Evolutionary conservation across 768 basidiomycete species (phyloP).

Genomic region (Suillus occidentalis): DNA sequence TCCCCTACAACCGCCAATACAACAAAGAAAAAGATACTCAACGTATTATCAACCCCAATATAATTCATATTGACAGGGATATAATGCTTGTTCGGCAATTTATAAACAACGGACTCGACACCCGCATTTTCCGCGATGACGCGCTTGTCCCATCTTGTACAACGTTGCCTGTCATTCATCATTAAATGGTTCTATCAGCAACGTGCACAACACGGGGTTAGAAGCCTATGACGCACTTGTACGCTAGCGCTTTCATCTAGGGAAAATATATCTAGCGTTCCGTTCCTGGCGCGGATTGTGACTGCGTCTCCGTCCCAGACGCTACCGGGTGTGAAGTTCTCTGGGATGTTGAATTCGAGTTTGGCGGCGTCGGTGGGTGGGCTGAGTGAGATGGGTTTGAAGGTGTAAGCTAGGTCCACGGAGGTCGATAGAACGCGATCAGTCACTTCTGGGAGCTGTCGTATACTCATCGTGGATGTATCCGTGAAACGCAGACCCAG

Average conservation of each 20-base stretch:
- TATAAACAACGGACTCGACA: constrained; percentile 65
- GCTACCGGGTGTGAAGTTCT: constrained; percentile 40
- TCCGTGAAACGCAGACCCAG: constrained; percentile 80
- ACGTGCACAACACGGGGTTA: constrained; percentile 2
- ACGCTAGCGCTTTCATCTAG: constrained; percentile 89
- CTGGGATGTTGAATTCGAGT: constrained; percentile 47
- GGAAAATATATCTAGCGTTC: constrained; percentile 82
- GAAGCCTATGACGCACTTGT: constrained; percentile 54
- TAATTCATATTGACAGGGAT: constrained; percentile 84
- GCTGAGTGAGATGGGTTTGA: constrained; percentile 47
- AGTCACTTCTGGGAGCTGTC: constrained; percentile 76
- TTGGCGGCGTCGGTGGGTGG: constrained; percentile 52
- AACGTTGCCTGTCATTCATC: constrained; percentile 69
- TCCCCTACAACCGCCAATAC: not conserved
- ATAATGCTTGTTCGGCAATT: constrained; percentile 93
- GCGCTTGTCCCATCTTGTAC: constrained; percentile 81
- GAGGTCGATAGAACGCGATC: constrained; percentile 92
- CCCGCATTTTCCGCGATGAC: constrained; percentile 65
- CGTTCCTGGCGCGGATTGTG: constrained; percentile 48
- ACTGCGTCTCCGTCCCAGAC: constrained; percentile 63
- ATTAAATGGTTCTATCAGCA: constrained; percentile 1
- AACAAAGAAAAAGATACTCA: constrained; percentile 23
- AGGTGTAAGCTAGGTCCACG: constrained; percentile 73
- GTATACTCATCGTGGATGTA: constrained; percentile 88
- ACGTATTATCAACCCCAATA: constrained; percentile 71